A percentile compares a stretch with the other conserved stretches of the same genome.
Conservation (phyloP, 1,284 basidiomycete species). For the Cystobasidium slooffiae region DNA sequence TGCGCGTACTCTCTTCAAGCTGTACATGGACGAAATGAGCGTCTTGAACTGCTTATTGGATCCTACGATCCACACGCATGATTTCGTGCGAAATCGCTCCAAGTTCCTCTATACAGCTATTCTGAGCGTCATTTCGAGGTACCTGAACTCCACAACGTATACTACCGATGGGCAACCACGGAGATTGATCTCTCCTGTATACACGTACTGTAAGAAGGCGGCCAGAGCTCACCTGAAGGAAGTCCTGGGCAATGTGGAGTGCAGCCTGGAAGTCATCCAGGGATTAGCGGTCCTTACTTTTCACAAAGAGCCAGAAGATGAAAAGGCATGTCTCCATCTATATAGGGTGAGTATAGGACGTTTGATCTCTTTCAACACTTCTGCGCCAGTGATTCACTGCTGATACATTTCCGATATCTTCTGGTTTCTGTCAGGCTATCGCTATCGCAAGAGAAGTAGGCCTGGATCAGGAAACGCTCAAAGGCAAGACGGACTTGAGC, state of each 20-base stretch:
- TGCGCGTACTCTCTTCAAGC: conserved; percentile 39
- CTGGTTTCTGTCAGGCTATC: conserved; percentile 21
- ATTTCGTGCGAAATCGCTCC: conserved; percentile 24
- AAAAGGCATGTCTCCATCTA: conserved; percentile 39
- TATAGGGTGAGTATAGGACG: conserved; percentile 15
- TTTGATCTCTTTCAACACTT: neutral
- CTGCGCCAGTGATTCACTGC: neutral
- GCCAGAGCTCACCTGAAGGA: conserved; percentile 35
- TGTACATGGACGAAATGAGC: conserved; percentile 45
- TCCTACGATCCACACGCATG: conserved; percentile 35
- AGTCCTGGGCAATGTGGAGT: conserved; percentile 34
- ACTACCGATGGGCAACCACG: conserved; percentile 29
- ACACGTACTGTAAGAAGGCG: conserved; percentile 40
- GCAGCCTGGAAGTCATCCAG: conserved; percentile 32
- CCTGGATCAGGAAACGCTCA: conserved; percentile 20
- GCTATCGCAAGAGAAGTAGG: conserved; percentile 39
- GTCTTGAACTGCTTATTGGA: conserved; percentile 35
- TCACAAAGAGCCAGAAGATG: conserved; percentile 42
- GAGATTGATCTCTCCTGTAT: conserved; percentile 39
- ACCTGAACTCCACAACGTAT: conserved; percentile 37
- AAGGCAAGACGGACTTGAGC: neutral
- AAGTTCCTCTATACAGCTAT: conserved; percentile 40
- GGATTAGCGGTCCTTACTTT: conserved; percentile 34
- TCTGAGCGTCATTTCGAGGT: conserved; percentile 40
- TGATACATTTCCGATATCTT: neutral